Conservation (phyloP, 208 protist genomes). For the Trypanosomatidae sp. region DNA sequence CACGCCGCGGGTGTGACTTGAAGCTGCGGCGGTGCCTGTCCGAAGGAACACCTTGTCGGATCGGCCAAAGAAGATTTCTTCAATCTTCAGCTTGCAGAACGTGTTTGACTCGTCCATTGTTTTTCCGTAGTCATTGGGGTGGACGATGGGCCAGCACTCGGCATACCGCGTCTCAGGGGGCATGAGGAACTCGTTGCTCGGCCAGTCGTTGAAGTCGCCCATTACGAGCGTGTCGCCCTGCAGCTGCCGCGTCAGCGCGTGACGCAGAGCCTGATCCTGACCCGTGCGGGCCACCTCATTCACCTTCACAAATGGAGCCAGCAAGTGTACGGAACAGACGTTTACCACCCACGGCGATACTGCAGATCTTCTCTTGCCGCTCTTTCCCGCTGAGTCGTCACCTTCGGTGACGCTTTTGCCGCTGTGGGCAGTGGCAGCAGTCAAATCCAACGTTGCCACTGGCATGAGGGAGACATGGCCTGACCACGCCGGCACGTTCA, state of each 20-base stretch:
- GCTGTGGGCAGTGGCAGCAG: neutral
- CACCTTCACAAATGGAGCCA: conserved; percentile 79
- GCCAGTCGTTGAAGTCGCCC: conserved; percentile 94
- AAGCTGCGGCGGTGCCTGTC: conserved; percentile 16
- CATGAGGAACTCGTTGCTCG: conserved; percentile 86
- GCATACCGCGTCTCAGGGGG: conserved; percentile 66
- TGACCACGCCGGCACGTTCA: conserved; percentile 88
- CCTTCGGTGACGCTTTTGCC: neutral
- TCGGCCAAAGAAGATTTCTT: conserved; percentile 91
- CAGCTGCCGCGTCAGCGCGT: conserved; percentile 45
- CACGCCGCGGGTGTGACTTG: conserved; percentile 1
- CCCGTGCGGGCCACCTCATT: conserved; percentile 72
- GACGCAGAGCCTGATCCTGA: conserved; percentile 72
- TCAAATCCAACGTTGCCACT: conserved; percentile 48
- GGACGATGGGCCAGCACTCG: conserved; percentile 83
- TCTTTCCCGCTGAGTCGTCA: neutral
- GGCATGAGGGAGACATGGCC: conserved; percentile 89
- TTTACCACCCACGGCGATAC: conserved; percentile 4
- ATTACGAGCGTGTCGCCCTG: conserved; percentile 73
- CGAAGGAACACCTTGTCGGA: conserved; percentile 87
- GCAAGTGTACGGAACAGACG: conserved; percentile 53
- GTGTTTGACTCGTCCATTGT: conserved; percentile 93
- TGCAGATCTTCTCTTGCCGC: neutral
- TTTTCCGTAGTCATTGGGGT: conserved; percentile 65
- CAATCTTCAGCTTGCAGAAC: conserved; percentile 91